These are phyloP conservation scores for Linderniella brevidens DNA, from an alignment of 257 asterid species.

Conservation along the genomic window DNA sequence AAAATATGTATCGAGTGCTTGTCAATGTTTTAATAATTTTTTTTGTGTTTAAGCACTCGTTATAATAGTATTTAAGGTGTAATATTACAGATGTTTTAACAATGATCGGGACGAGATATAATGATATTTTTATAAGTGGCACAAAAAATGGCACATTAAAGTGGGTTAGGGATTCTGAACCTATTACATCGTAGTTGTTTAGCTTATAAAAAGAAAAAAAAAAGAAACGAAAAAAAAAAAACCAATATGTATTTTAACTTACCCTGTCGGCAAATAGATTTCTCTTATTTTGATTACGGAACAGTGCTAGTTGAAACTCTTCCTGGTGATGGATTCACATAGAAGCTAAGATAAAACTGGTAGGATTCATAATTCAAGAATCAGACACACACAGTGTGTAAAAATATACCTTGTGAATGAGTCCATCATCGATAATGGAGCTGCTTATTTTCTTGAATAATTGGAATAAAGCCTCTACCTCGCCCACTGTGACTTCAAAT, in stretches of 20 bases:
- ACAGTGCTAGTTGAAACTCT: conserved; percentile 88
- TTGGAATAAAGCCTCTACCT: conserved; percentile 74
- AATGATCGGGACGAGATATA: too few species aligned
- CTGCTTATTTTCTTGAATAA: conserved; percentile 74
- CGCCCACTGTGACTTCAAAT: conserved; percentile 65
- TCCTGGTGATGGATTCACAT: conserved; percentile 34
- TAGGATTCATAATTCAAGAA: background rate
- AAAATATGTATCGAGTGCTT: too few species aligned
- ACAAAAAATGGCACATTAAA: too few species aligned
- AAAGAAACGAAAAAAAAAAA: too few species aligned
- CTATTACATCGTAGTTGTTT: too few species aligned
- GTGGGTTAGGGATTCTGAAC: too few species aligned
- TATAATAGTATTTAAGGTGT: too few species aligned
- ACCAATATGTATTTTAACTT: conserved; percentile 1
- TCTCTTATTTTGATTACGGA: conserved; percentile 49
- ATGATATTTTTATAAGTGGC: too few species aligned
- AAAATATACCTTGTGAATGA: conserved; percentile 65
- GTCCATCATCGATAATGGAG: conserved; percentile 66
- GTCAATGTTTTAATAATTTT: too few species aligned
- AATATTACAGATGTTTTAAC: too few species aligned
- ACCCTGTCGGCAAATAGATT: conserved; percentile 86
- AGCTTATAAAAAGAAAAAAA: too few species aligned
- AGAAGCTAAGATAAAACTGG: background rate
- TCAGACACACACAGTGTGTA: background rate
- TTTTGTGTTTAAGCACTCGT: too few species aligned